phyloP scores from a whole-genome alignment of 108 stramenopile genomes.

The Nannochloropsis gaditana region DNA sequence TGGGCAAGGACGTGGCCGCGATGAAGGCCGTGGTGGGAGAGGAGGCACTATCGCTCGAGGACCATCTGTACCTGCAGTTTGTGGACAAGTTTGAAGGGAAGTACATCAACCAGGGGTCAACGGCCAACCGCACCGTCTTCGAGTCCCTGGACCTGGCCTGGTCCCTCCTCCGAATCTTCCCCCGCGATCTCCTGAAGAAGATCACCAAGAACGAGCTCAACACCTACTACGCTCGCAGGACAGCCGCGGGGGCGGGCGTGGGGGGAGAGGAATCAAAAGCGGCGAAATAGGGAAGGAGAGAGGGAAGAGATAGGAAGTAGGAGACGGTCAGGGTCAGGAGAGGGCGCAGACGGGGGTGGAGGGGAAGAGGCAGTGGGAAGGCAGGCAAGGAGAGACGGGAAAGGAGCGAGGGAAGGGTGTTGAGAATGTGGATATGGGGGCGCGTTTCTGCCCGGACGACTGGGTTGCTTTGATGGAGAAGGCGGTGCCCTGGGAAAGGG shows the following conservation, averaged over 20 bases:
- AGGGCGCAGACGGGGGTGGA: not conserved
- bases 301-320: not conserved
- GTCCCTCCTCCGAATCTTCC: slow-evolving; percentile 96
- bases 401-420: not conserved
- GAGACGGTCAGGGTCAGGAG: not conserved
- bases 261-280: not conserved
- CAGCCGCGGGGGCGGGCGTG: not conserved
- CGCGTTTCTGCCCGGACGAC: too few species aligned
- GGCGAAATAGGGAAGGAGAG: not conserved
- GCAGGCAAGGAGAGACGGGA: not conserved
- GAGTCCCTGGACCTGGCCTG: slow-evolving; percentile 98
- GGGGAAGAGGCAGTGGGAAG: not conserved
- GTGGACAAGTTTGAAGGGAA: slow-evolving; percentile 96
- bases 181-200: slow-evolving; percentile 98
- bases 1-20: slow-evolving; percentile 99
- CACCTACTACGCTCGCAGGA: slow-evolving; percentile 71
- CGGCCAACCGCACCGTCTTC: slow-evolving; percentile 87
- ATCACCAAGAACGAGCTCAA: slow-evolving; percentile 96
- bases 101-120: slow-evolving; percentile 95
- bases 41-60: slow-evolving; percentile 98
- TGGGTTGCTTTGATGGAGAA: too few species aligned
- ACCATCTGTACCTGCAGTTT: slow-evolving; percentile 97
- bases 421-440: too few species aligned
- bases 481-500: too few species aligned
- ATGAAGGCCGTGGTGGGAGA: slow-evolving; percentile 99